Evolutionary conservation across 352 stramenopile genomes (phyloP).

Genomic region (Pythium chondricola): DNA sequence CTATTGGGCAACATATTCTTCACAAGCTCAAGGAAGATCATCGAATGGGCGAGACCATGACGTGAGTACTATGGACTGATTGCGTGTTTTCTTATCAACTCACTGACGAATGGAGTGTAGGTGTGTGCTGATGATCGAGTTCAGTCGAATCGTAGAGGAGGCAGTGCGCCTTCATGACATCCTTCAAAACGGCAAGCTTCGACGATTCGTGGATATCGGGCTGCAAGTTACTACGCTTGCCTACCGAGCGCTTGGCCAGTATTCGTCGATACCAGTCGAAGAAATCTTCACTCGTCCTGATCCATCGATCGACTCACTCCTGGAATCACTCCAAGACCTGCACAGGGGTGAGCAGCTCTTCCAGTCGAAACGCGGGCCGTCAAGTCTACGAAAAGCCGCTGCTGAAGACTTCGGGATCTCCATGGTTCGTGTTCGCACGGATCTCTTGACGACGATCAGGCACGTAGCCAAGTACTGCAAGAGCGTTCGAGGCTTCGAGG

Average conservation of each 20-base stretch:
- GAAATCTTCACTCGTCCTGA: slow-evolving; percentile 6
- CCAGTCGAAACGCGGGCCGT: neutral
- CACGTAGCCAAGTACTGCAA: slow-evolving; percentile 39
- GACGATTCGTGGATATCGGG: neutral
- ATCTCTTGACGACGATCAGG: slow-evolving; percentile 45
- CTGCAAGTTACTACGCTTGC: slow-evolving; percentile 4
- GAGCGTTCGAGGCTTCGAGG: too few species aligned
- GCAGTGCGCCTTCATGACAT: slow-evolving; percentile 12
- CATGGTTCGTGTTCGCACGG: slow-evolving; percentile 27
- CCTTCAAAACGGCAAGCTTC: neutral
- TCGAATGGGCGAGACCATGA: slow-evolving; percentile 3
- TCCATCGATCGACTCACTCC: too few species aligned
- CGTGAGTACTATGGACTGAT: too few species aligned
- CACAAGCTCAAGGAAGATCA: slow-evolving; percentile 19
- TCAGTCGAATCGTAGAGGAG: slow-evolving; percentile 55
- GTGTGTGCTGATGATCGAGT: slow-evolving; percentile 62
- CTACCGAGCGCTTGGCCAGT: slow-evolving; percentile 7
- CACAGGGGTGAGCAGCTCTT: neutral
- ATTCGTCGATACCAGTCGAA: slow-evolving; percentile 9
- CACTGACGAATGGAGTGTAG: too few species aligned
- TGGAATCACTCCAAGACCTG: too few species aligned
- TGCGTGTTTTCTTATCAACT: too few species aligned
- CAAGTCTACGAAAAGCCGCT: neutral
- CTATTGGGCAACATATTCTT: slow-evolving; percentile 12
- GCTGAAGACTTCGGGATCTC: slow-evolving; percentile 51